Base-by-base conservation (phyloP, 805 yeast genomes). In the Sporopachydermia quercuum region DNA sequence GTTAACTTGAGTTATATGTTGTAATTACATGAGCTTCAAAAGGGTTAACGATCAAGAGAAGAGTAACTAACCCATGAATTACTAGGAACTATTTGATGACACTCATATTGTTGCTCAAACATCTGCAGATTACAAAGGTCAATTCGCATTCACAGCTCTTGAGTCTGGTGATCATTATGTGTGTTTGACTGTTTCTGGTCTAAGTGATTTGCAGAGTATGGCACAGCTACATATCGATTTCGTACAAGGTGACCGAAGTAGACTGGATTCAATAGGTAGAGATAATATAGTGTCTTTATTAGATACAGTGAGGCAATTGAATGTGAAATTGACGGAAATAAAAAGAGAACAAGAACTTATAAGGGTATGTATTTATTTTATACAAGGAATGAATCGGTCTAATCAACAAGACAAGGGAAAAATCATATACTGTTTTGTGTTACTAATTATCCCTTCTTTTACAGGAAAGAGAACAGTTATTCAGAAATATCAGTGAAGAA, bases 131-230 rank as follows among this genome's bases (percentile, higher is more conserved):
- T 62, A 81, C 8, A 58, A 57, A 33, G 82, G 85, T 13, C 78
- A 77, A 45, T 81, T 84, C 57, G 69, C 86, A 19, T 86, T 83
- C 65, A 78, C 87, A 8, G 81, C 96, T 1, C 61, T 75, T 36
- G 94, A 81, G 40, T 64, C 78, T 8, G 96, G 96, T 33, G 93
- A 82, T 55, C 96, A 86, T 65, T 68, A 70, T 50, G 68, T 87
- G 49, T 86, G 96, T 61, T 62, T 86, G 56, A 44, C 63, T 44
- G 11, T n/a, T 23, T 8, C 30, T n/a, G 30, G 30, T 8, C n/a
- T 23, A 8, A 8, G 13, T n/a, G 30, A 23, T 23, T n/a, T n/a
- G n/a, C 8, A 23, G n/a, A n/a, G 30, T n/a, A 61, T 59, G 43
- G 78, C 84, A 49, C 72, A 91, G 56, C 68, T 89, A 38, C 74